phyloP scores from a whole-genome alignment of 2,329 filamentous ascomycete species.

The Colletotrichum endophyticum region DNA sequence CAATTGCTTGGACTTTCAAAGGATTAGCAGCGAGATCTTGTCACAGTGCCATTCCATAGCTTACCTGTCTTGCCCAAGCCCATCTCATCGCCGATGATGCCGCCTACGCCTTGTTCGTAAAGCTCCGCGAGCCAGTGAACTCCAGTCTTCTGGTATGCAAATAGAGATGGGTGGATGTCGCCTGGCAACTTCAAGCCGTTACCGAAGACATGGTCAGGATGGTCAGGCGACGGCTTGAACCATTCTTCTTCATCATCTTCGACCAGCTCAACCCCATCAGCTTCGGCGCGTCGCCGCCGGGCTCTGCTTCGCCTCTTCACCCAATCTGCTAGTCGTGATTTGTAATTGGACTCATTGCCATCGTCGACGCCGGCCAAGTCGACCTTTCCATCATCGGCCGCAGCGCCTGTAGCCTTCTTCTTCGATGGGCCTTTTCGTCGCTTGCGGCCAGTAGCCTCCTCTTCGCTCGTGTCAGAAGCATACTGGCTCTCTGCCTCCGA shows the following conservation, averaged over 20 bases:
- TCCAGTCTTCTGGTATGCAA: constrained; percentile 96
- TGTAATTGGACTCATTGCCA: constrained; percentile 84
- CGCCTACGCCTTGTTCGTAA: constrained; percentile 86
- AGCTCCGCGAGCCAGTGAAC: constrained; percentile 96
- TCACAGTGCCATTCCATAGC: not conserved
- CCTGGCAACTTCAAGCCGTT: constrained; percentile 83
- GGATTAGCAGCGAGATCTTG: constrained; percentile 1
- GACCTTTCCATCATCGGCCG: constrained; percentile 35
- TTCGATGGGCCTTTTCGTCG: constrained; percentile 51
- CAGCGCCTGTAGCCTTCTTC: constrained; percentile 31
- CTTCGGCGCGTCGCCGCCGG: constrained; percentile 37
- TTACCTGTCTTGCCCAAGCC: constrained; percentile 86
- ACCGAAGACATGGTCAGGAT: constrained; percentile 76
- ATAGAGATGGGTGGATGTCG: constrained; percentile 90
- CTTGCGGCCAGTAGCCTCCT: constrained; percentile 43
- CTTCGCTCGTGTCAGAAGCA: constrained; percentile 38
- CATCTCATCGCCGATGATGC: constrained; percentile 98
- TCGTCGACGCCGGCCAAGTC: constrained; percentile 76
- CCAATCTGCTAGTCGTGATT: constrained; percentile 78
- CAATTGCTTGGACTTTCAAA: constrained; percentile 59
- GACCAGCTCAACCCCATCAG: constrained; percentile 40
- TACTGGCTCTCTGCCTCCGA: constrained; percentile 19
- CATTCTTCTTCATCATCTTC: constrained; percentile 67
- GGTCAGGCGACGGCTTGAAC: constrained; percentile 84
- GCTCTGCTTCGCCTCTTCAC: constrained; percentile 54